Conservation (phyloP, 371 early-diverging fungal species). For the Enterospora canceri region DNA sequence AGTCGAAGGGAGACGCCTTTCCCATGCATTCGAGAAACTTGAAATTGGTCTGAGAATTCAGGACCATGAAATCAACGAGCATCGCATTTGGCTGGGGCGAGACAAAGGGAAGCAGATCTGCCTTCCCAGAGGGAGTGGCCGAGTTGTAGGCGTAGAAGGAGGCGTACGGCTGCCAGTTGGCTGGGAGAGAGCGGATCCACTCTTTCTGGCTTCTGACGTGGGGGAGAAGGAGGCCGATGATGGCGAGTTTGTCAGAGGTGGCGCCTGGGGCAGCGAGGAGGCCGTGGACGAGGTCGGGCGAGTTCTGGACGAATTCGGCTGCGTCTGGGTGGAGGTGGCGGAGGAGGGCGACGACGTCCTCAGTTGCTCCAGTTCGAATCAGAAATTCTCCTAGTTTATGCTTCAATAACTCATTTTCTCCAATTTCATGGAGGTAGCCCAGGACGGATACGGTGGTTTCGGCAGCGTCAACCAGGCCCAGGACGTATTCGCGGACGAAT, state of each 20-base stretch:
- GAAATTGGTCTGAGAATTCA: conserved; percentile 32
- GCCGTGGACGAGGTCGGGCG: neutral
- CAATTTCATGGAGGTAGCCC: neutral
- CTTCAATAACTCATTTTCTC: neutral
- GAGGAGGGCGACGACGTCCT: neutral
- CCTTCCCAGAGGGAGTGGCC: neutral
- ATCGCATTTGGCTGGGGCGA: neutral
- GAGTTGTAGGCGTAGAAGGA: neutral
- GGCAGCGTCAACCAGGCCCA: neutral
- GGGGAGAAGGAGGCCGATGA: neutral
- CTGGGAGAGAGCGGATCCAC: neutral
- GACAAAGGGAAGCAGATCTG: neutral
- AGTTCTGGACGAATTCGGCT: neutral
- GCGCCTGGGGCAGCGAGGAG: no score
- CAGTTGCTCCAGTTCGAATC: neutral
- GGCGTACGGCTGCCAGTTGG: neutral
- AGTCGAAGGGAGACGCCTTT: neutral
- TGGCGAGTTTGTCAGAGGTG: no score
- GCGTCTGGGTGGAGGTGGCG: neutral
- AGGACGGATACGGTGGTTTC: neutral
- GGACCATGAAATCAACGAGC: conserved; percentile 13
- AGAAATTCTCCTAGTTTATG: neutral
- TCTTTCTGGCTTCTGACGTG: neutral
- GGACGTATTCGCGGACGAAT: neutral
- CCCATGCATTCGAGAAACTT: conserved; percentile 24